These are phyloP conservation scores for Stropharia rugosoannulata DNA, from an alignment of 768 basidiomycete genomes.

Conservation along the genomic window DNA sequence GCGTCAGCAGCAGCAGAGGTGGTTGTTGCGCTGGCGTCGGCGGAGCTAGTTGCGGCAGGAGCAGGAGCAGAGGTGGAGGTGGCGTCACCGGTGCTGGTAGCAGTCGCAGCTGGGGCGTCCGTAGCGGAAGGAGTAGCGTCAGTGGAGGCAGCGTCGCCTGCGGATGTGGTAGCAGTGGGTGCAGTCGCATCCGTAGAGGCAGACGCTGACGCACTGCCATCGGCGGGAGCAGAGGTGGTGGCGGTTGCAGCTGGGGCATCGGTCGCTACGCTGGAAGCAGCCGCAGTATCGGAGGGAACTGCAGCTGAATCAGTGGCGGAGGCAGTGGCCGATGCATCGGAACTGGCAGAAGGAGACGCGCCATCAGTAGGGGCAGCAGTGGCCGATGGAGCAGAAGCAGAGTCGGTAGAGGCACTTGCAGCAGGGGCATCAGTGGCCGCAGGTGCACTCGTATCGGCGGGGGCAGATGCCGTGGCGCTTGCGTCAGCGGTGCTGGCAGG, in stretches of 20 bases:
- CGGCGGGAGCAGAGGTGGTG: conserved; percentile 2
- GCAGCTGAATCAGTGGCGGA: background rate
- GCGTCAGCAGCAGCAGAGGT: background rate
- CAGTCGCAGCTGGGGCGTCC: background rate
- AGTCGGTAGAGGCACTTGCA: conserved; percentile 4
- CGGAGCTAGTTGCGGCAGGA: conserved; percentile 3
- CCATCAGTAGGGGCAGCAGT: background rate
- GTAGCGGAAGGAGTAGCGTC: background rate
- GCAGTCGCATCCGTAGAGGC: background rate
- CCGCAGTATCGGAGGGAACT: background rate
- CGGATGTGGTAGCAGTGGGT: background rate
- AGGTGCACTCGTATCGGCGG: conserved; percentile 5
- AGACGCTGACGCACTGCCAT: background rate
- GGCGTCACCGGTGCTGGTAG: conserved; percentile 4
- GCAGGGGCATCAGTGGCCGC: background rate
- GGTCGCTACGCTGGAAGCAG: background rate
- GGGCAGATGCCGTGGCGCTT: background rate
- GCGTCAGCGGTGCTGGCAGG: background rate
- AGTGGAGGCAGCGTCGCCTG: background rate
- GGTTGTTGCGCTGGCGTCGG: background rate
- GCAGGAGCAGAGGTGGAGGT: background rate
- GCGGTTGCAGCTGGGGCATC: conserved; percentile 6
- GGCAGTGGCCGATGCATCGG: background rate
- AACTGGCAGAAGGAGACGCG: conserved; percentile 2
- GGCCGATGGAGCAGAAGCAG: background rate